These are phyloP conservation scores for Symbiodinium natans DNA, from an alignment of 73 alveolate species.

Conservation along the genomic window DNA sequence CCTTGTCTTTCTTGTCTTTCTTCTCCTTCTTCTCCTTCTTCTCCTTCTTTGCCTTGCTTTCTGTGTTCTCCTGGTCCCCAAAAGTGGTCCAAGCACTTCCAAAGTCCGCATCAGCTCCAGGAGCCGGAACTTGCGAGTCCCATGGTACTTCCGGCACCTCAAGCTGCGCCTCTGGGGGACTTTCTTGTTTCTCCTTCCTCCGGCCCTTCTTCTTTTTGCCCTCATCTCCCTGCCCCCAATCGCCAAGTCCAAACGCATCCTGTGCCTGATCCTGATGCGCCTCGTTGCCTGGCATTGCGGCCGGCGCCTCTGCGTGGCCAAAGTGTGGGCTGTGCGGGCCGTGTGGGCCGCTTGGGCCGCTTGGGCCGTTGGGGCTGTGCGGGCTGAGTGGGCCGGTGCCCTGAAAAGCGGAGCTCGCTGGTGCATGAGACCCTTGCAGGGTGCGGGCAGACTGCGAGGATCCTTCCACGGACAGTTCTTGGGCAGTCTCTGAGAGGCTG, in stretches of 20 bases:
- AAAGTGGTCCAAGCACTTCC: neutral
- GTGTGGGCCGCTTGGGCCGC: neutral
- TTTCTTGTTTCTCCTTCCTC: neutral
- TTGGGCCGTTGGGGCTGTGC: neutral
- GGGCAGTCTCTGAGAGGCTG: slow-evolving; percentile 23
- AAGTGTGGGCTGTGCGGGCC: neutral
- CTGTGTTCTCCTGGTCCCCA: neutral
- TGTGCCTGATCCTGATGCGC: neutral
- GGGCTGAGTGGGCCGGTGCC: neutral
- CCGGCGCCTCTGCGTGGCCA: neutral
- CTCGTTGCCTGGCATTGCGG: neutral
- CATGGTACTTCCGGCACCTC: neutral
- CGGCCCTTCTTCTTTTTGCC: slow-evolving; percentile 15
- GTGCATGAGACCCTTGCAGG: neutral
- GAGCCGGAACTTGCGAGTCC: neutral
- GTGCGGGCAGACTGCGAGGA: slow-evolving; percentile 38
- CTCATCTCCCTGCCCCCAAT: neutral
- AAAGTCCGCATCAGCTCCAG: neutral
- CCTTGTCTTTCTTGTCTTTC: neutral
- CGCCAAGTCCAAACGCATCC: neutral
- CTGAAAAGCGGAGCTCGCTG: neutral
- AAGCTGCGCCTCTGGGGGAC: neutral
- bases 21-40: neutral
- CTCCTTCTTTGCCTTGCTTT: neutral
- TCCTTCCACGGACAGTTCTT: slow-evolving; percentile 32